Evolutionary conservation across 768 basidiomycete genomes (phyloP), one percentile per base, ranked within the genome.

Genomic region (Phallus indusiatus): DNA sequence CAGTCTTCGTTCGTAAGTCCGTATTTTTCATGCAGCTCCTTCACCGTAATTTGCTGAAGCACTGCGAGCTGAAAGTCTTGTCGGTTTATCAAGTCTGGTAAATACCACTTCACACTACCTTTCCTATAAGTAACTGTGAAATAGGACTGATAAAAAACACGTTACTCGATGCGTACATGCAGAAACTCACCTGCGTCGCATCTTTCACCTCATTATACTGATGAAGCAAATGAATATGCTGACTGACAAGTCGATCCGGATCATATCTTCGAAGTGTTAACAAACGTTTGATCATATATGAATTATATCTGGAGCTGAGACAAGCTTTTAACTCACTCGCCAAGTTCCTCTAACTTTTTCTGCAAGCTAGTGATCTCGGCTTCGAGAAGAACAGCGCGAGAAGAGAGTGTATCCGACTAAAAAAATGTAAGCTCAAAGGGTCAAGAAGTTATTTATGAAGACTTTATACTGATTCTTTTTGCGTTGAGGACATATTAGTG

Each of bases 151-250:
- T 48, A 2, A 48, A 3, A 48, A 12, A 0, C 5, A 37, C 21
- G 14, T 16, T 37, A 35, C 5, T 11, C 10, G 54, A 17, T 33
- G 20, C 47, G 28, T 50, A 49, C 16, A 53, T 17, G 2, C 20
- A 14, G 20, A 55, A 16, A 58, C 35, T 34, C 53, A 82, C 88
- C 82, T 90, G 89, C 0, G 86, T 77, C 4, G 88, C 89, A 67
- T 91, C 89, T 67, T 90, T 90, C 9, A 86, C 80, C 68, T 90
- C 89, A 61, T 90, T 90, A 62, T 90, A 91, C 37, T 73, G 74
- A 68, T 90, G 89, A 36, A 90, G 72, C 3, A 88, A 73, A 63
- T 79, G 79, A 68, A 90, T 90, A 64, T 90, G 86, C 14, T 74
- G 71, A 61, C 83, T 81, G 21, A 86, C 81, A 8, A 86, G 80